Evolutionary conservation across 306 rosid species (phyloP), one percentile per base, ranked within the genome.

Genomic region (Corylus avellana): DNA sequence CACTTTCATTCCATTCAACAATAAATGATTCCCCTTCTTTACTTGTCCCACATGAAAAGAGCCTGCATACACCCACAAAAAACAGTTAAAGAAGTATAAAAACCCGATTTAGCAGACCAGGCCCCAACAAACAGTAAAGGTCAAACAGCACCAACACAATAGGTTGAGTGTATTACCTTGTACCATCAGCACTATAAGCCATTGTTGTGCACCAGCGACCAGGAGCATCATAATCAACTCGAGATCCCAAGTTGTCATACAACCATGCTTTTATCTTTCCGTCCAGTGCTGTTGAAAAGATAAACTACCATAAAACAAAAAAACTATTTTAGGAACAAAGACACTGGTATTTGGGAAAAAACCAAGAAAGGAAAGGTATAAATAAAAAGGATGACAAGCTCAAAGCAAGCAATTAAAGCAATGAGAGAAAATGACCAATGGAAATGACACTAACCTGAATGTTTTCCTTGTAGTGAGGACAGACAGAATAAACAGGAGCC

Each of bases 201-300:
- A 95, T 93, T 63, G 98, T 91, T 69, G 98, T 89, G 94, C 98
- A 93, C 97, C 97, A 95, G 51, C 89, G 93, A 75, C 98, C 96
- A 80, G 99, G 98, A 84, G 98, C 96, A 42, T 93, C 97, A 86
- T 93, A 93, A 85, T 95, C 98, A 89, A 95, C 97, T 85, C 98
- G 93, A 79, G 98, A 90, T 84, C 94, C 97, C 90, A 90, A 72
- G 87, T 88, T 92, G 81, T 95, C 98, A 85, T 95, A 95, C 82
- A 95, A 75, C 99, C 99, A 95, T 79, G 99, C 98, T 86, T 95
- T 93, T 77, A 95, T 95, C 84, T 91, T 92, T 80, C 98, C 98
- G 49, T 95, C 98, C 78, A 95, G 72, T 76, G 98, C 97, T 16
- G 98, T 92, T 84, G 98, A 91, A 84, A 95, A 95, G 84, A 92